A percentile compares a stretch with the other conserved stretches of the same genome.
Conservation (phyloP, 1,284 basidiomycete species). For the Gymnopus androsaceus region DNA sequence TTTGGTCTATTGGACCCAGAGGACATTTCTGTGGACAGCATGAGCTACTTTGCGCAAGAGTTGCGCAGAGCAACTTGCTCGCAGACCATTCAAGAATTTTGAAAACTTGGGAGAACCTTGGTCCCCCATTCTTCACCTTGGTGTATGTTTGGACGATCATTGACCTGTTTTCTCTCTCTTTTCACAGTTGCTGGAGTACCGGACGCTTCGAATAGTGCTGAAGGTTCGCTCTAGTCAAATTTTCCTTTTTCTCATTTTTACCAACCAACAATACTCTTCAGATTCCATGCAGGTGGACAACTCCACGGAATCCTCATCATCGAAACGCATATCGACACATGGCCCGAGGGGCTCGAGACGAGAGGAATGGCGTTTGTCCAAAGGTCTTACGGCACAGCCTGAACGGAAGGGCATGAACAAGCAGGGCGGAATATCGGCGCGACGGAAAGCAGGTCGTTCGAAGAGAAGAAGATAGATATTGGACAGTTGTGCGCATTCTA, state of each 20-base stretch:
- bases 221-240: constrained; percentile 13
- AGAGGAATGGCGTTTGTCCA: constrained; percentile 75
- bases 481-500: too few relatives aligned
- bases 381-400: constrained; percentile 59
- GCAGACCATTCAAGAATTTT: neutral
- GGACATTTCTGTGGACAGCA: constrained; percentile 51
- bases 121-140: constrained; percentile 26
- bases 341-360: constrained; percentile 69
- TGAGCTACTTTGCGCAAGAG: constrained; percentile 35
- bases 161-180: constrained; percentile 34
- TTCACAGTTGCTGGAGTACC: constrained; percentile 31
- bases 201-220: neutral
- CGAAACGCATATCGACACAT: constrained; percentile 67
- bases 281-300: constrained; percentile 58
- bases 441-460: constrained; percentile 66
- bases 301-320: constrained; percentile 23
- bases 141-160: constrained; percentile 34
- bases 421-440: constrained; percentile 60
- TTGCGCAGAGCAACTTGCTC: neutral
- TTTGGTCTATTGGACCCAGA: constrained; percentile 58
- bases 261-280: constrained; percentile 29
- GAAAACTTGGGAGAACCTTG: constrained; percentile 17
- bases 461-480: constrained; percentile 63
- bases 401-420: constrained; percentile 60
- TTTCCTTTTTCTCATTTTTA: constrained; percentile 19